These are phyloP conservation scores for Dentipellis fragilis DNA, from an alignment of 768 basidiomycete species.

Conservation along the genomic window DNA sequence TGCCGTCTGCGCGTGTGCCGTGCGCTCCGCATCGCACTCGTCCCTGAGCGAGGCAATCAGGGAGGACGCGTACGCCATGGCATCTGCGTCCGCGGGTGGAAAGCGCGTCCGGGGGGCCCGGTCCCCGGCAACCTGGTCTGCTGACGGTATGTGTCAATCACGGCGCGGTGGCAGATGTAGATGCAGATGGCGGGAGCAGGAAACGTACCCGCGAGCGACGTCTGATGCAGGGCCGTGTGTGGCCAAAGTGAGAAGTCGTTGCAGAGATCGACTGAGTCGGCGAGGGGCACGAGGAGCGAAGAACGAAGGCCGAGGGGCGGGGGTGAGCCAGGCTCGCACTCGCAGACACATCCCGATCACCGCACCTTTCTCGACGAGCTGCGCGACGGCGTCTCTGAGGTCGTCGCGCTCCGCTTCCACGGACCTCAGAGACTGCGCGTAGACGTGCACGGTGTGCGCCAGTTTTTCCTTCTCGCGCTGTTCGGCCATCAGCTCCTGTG, in stretches of 20 bases:
- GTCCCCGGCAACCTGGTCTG: no score
- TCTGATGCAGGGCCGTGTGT: conserved; percentile 6
- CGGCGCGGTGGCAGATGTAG: no score
- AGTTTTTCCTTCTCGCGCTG: conserved; percentile 25
- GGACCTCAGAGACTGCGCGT: conserved; percentile 16
- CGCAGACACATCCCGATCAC: not conserved
- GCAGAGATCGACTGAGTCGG: conserved; percentile 11
- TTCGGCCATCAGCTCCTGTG: conserved; percentile 28
- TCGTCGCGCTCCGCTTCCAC: conserved; percentile 42
- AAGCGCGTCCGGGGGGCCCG: not conserved
- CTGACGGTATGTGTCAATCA: no score
- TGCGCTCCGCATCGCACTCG: conserved; percentile 35
- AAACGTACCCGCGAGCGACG: conserved; percentile 1
- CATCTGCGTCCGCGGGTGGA: conserved; percentile 13
- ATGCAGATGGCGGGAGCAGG: no score
- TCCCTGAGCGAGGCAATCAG: conserved; percentile 33
- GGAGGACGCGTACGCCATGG: conserved; percentile 32
- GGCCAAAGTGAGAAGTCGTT: conserved; percentile 14
- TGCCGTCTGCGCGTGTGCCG: conserved; percentile 30
- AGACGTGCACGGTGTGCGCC: conserved; percentile 24
- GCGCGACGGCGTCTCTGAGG: conserved; percentile 40
- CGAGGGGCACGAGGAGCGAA: not conserved
- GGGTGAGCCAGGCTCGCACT: not conserved
- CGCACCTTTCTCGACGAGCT: conserved; percentile 53
- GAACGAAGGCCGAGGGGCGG: no score